Base-by-base conservation (phyloP, 306 rosid genomes). In the Quercus berberidifolia region DNA sequence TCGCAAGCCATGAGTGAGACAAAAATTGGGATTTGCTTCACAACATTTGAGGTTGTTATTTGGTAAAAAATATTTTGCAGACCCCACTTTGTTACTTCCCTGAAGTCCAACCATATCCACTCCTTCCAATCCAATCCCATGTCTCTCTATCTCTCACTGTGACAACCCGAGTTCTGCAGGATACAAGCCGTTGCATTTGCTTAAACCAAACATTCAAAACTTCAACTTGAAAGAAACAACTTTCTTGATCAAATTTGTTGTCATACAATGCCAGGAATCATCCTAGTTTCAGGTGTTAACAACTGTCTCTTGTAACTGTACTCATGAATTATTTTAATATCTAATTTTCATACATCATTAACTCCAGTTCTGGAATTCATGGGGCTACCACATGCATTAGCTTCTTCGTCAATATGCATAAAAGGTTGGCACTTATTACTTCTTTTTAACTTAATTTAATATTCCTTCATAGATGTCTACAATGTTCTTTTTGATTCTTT, bases 261-360 rank as follows among this genome's bases (percentile, higher is more conserved):
- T 74, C 75, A 83, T 81, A 65, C 82, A 81, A 94, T 95, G 99
- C 99, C 99, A 70, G 99, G 99, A 87, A 91, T 87, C 25, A 91
- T 95, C 83, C 43, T 78, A 79, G 90, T 93, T 85, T 93, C 99
- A 88, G 99, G 99, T 93, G 84, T 71, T 55, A 59, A 64, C 60
- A 13, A 4, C 65, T 35, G 6, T 26, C 62, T 77, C 60, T 46
- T 71, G n/a, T 70, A 38, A 67, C 73, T 82, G 41, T 69, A 43
- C 46, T 77, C 83, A 8, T 41, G 21, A 20, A 14, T 73, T 56
- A 71, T 5, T 49, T 28, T 0, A 33, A 60, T 71, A 41, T 82
- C 77, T 65, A 58, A 20, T 74, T 79, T 58, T 35, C 35, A 46
- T 56, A 71, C 12, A 15, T 68, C 35, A 58, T 84, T 65, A 59